A percentile compares a stretch with the other conserved stretches of the same genome.
phyloP scores from a whole-genome alignment of 371 early-diverging fungal genomes.

The Quaeritorhiza haematococci region DNA sequence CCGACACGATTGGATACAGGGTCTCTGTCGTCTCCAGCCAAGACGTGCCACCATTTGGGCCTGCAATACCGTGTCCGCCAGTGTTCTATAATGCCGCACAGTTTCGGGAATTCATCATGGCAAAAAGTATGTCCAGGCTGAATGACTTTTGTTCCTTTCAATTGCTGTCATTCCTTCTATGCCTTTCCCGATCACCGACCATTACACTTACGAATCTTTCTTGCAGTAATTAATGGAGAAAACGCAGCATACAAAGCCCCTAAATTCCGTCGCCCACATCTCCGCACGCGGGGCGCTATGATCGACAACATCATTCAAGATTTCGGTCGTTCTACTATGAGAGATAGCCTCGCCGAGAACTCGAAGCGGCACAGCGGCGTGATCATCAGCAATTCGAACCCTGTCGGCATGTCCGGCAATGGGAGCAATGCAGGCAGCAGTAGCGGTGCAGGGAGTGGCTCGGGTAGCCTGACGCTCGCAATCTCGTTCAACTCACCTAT shows the following conservation, averaged over 20 bases:
- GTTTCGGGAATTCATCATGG: conserved; percentile 53
- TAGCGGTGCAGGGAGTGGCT: too few species aligned
- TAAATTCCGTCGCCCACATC: conserved; percentile 38
- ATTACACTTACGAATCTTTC: not conserved
- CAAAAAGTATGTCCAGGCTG: conserved; percentile 36
- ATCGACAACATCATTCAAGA: conserved; percentile 26
- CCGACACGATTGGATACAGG: conserved; percentile 25
- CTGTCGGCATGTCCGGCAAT: too few species aligned
- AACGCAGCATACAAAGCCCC: conserved; percentile 71
- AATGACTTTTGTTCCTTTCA: not conserved
- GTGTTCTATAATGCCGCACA: conserved; percentile 46
- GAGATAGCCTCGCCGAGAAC: too few species aligned
- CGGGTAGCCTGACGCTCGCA: too few species aligned
- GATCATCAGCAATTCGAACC: too few species aligned
- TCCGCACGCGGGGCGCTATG: conserved; percentile 25
- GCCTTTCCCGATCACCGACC: not conserved
- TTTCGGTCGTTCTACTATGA: not conserved
- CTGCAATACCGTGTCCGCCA: conserved; percentile 59
- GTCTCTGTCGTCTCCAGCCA: conserved; percentile 49
- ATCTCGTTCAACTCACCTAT: too few species aligned
- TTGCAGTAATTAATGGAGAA: conserved; percentile 64
- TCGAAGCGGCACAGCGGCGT: too few species aligned
- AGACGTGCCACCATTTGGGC: conserved; percentile 60
- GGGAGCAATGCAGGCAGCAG: too few species aligned
- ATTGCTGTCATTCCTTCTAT: not conserved